Evolutionary conservation across 1,284 basidiomycete species (phyloP).

Genomic region (Wallemia ichthyophaga): DNA sequence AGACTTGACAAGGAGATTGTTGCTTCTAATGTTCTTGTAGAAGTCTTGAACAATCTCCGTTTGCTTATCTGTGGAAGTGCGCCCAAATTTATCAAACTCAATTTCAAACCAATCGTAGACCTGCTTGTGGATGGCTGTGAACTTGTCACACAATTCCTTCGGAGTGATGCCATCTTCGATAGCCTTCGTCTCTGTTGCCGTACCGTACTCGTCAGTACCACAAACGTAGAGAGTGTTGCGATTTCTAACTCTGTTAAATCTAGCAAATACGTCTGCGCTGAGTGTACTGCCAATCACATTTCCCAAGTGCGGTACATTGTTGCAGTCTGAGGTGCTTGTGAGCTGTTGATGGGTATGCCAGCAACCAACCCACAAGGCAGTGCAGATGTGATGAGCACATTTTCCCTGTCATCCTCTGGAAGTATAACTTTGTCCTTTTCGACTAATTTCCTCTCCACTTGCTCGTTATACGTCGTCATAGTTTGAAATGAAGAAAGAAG

Average conservation of each 20-base stretch:
- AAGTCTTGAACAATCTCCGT: constrained; percentile 78
- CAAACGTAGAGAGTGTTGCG: constrained; percentile 32
- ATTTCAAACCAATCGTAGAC: constrained; percentile 83
- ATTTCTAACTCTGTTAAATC: constrained; percentile 30
- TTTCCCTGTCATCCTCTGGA: constrained; percentile 53
- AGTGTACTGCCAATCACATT: constrained; percentile 94
- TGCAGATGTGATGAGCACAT: constrained; percentile 79
- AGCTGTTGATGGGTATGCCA: background rate
- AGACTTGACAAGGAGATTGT: constrained; percentile 45
- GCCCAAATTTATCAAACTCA: constrained; percentile 88
- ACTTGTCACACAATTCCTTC: constrained; percentile 71
- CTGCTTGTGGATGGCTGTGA: constrained; percentile 58
- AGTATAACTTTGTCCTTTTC: constrained; percentile 22
- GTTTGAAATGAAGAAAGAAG: background rate
- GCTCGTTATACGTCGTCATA: background rate
- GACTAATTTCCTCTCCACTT: background rate
- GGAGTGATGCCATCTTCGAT: constrained; percentile 76
- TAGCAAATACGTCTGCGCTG: constrained; percentile 84
- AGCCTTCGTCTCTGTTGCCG: constrained; percentile 90
- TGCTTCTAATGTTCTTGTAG: constrained; percentile 48
- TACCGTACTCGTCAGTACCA: constrained; percentile 97
- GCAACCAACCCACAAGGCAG: constrained; percentile 33
- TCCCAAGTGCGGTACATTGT: constrained; percentile 97
- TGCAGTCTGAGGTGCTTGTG: constrained; percentile 30
- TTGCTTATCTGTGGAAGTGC: constrained; percentile 70